These are phyloP conservation scores for Lolium multiflorum DNA, from an alignment of 176 grass and related monocot genomes.

Conservation along the genomic window DNA sequence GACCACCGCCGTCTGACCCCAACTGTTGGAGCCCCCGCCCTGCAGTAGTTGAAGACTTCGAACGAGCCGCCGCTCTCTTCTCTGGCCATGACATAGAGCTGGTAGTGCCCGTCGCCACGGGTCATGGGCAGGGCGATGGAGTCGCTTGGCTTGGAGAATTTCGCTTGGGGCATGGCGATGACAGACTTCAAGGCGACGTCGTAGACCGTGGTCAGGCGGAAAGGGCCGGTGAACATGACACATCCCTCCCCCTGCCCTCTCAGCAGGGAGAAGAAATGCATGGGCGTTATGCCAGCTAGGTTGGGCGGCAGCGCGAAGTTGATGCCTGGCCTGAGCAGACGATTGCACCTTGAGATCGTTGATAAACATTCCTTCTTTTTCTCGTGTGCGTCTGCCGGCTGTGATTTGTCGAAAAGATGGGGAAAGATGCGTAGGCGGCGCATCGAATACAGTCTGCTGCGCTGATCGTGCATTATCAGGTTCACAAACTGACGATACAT, in stretches of 20 bases:
- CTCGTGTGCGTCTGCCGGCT: not conserved
- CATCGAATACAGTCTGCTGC: not conserved
- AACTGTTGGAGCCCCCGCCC: not conserved
- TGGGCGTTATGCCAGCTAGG: not conserved
- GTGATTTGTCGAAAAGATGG: not conserved
- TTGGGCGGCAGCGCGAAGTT: not conserved
- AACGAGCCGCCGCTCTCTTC: not conserved
- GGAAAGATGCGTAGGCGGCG: not conserved
- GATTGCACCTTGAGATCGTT: not conserved
- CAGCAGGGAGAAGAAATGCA: not conserved
- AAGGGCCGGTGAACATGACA: not conserved
- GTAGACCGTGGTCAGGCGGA: not conserved
- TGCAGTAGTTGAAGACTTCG: constrained; percentile 6
- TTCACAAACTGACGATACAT: constrained; percentile 3
- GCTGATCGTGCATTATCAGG: not conserved
- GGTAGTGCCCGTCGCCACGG: not conserved
- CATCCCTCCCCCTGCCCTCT: not conserved
- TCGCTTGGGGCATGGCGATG: not conserved
- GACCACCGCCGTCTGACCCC: not conserved
- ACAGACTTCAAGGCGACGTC: not conserved
- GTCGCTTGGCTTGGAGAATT: not conserved
- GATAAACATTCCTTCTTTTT: not conserved
- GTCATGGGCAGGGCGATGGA: not conserved
- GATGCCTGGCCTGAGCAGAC: not conserved
- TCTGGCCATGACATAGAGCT: not conserved